Conservation (phyloP, 1,139 yeast genomes). For the Meyerozyma sp. region DNA sequence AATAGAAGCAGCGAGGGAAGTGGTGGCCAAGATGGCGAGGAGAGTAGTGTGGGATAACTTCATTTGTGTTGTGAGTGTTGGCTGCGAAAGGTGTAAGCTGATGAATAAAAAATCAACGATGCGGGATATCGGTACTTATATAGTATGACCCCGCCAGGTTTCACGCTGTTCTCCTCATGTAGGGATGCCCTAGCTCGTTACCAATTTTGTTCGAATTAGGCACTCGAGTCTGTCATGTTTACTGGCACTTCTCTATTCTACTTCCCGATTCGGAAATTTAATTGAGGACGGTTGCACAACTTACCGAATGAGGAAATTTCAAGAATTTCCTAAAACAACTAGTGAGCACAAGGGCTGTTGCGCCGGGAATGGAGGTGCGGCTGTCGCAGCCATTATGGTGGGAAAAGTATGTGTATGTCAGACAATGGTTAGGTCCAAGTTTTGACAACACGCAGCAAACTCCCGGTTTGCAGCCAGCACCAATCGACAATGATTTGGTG, state of each 20-base stretch:
- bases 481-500: too few species aligned
- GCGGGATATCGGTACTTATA: conserved; percentile 5
- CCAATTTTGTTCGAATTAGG: conserved; percentile 1
- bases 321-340: not conserved
- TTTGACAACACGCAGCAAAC: too few species aligned
- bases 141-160: not conserved
- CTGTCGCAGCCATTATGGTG: not conserved
- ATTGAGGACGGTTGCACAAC: conserved; percentile 4
- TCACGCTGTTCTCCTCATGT: conserved; percentile 3
- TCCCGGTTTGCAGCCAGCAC: too few species aligned
- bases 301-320: not conserved
- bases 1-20: conserved; percentile 37
- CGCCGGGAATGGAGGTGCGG: not conserved
- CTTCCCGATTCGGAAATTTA: conserved; percentile 8
- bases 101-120: conserved; percentile 1
- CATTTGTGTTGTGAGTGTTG: conserved; percentile 19
- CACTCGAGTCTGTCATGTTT: conserved; percentile 1
- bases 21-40: conserved; percentile 37
- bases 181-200: not conserved
- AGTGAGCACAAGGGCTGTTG: not conserved
- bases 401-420: not conserved
- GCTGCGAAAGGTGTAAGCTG: not conserved
- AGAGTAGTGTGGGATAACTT: conserved; percentile 40
- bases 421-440: too few species aligned
- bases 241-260: conserved; percentile 5